Base-by-base conservation (phyloP, 2,329 filamentous ascomycete species). In the Cordyceps tenuipes region DNA sequence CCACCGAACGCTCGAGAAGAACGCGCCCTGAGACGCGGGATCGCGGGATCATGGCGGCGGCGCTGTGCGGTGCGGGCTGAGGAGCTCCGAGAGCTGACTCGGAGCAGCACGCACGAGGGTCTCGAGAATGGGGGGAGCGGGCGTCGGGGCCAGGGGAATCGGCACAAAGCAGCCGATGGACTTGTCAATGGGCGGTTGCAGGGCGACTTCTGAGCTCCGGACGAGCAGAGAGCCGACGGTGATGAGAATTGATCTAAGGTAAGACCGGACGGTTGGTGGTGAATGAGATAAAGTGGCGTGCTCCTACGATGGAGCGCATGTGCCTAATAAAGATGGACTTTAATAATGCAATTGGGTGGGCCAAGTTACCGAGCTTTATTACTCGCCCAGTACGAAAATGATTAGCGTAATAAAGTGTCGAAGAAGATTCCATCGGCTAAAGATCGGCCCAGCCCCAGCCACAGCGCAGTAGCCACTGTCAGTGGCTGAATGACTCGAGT, bases 1-100 rank as follows among this genome's bases (percentile, higher is more conserved):
- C 64, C 19, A 66, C 64, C 47, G 73, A 68, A 59, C 67, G 74
- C 65, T 73, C 72, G 58, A 77, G 69, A 26, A 74, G 63, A 59
- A 75, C 66, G 59, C 72, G 73, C 62, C 75, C 73, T 21, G 73
- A 71, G 59, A 74, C 68, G 67, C 72, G 73, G 59, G 73, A 73
- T 62, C 73, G 71, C 50, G 74, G 72, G 61, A 77, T 76, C 75
- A 77, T 77, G 67, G 62, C 66, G 43, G 62, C 55, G 61, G 55
- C 59, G 61, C 58, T 57, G 29, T 61, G 54, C 17, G 31, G 44
- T 41, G 41, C 36, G 29, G 31, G 5, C 52, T 43, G 41, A 53
- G 21, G 53, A 61, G 59, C 59, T 61, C 59, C 59, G 53, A 61
- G 59, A 51, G 59, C 52, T 47, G 48, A 41, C 54, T 61, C 59